A percentile compares a stretch with the other conserved stretches of the same genome.
These are phyloP conservation scores for Trichoderma orchidacearum DNA, from an alignment of 495 filamentous ascomycete species.

Conservation along the genomic window DNA sequence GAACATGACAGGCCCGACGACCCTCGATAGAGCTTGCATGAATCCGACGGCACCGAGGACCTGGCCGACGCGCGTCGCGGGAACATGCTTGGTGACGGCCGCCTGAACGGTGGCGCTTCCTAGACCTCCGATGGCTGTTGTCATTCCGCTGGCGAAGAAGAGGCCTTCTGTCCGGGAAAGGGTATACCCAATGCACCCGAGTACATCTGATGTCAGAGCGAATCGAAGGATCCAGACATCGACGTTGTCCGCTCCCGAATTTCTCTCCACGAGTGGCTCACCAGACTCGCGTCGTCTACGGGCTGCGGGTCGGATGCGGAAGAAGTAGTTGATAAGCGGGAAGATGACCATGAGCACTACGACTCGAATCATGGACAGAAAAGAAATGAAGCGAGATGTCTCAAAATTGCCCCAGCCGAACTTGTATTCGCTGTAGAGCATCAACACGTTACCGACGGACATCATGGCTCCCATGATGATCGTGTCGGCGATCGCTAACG, in stretches of 20 bases:
- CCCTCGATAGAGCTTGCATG: conserved; percentile 66
- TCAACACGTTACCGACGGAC: conserved; percentile 60
- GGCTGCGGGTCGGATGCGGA: conserved; percentile 38
- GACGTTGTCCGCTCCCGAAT: conserved; percentile 59
- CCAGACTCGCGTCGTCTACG: conserved; percentile 16
- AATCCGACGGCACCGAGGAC: conserved; percentile 78
- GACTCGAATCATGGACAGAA: conserved; percentile 63
- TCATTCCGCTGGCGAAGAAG: conserved; percentile 51
- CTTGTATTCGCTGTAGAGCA: conserved; percentile 64
- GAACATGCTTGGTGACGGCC: conserved; percentile 80
- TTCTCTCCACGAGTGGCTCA: conserved; percentile 22
- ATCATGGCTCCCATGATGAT: conserved; percentile 69
- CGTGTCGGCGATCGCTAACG: conserved; percentile 68
- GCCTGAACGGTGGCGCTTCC: conserved; percentile 72
- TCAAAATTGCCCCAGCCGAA: conserved; percentile 76
- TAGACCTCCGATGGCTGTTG: conserved; percentile 69
- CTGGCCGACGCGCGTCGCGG: conserved; percentile 64
- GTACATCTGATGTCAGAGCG: conserved; percentile 62
- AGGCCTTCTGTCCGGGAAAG: conserved; percentile 39
- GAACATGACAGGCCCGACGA: conserved; percentile 68
- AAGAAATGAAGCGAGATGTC: conserved; percentile 61
- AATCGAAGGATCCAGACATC: conserved; percentile 67
- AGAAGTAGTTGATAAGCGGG: conserved; percentile 53
- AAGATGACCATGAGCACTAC: conserved; percentile 58
- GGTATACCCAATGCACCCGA: conserved; percentile 64